Base-by-base conservation (phyloP, 2,329 filamentous ascomycete species). In the Phialemoniopsis sp. region DNA sequence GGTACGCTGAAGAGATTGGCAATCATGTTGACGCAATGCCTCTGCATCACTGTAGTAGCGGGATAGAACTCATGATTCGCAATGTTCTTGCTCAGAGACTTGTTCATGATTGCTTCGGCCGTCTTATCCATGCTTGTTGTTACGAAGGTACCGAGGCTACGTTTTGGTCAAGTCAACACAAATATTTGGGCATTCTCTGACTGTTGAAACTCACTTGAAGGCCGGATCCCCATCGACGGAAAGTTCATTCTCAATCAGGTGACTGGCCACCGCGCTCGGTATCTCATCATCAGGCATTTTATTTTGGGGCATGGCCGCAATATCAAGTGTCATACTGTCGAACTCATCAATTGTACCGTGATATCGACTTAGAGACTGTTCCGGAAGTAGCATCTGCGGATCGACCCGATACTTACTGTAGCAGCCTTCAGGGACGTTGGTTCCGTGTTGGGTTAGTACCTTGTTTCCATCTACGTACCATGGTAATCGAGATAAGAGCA, bases 241-340 rank as follows among this genome's bases (percentile, higher is more conserved):
- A 48, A 96, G 72, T 57, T 95, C 88, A 60, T 96, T 91, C 71
- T 89, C 91, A 73, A 96, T 96, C 87, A 96, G 86, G 36, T 89
- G 84, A 63, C 96, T 95, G n/a, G 91, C 91, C 38, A 95, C 78
- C 50, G 95, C 87, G 51, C 79, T 82, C 33, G 91, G 91, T 90
- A 96, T 95, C 65, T 94, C 87, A 15, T 67, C 55, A 53, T 95
- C 89, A 2, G 91, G 89, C 80, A 97, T 96, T 67, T 89, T 85
- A 56, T 86, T 72, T 56, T 77, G 79, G 19, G 90, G 89, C 31
- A 97, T 72, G 54, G 94, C 88, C 56, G 85, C 70, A 26, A 78
- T 77, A 16, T 91, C 91, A 58, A 89, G 95, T 47, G 75, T 80
- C 46, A 86, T 90, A 56, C 90, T 91, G 58, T 96, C 97, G 54